Evolutionary conservation across 1,284 basidiomycete genomes (phyloP).

Genomic region (Ceratobasidium sp.): DNA sequence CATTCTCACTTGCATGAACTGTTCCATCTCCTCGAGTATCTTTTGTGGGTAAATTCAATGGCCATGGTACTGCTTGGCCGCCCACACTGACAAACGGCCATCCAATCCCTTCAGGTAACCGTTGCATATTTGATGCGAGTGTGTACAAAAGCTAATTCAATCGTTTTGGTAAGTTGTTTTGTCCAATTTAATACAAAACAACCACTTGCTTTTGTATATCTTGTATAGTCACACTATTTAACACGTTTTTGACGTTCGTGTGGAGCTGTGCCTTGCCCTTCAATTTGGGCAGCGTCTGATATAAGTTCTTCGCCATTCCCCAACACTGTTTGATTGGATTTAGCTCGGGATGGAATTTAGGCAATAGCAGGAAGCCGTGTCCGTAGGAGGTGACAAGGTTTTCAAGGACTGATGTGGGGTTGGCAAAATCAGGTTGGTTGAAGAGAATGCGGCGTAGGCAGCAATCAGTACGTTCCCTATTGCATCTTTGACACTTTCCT

Average conservation of each 20-base stretch:
- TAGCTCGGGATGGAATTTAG: slow-evolving; percentile 46
- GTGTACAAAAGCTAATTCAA: too few relatives aligned
- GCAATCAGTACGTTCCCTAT: slow-evolving; percentile 4
- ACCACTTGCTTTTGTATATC: slow-evolving; percentile 28
- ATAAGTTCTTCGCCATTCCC: slow-evolving; percentile 43
- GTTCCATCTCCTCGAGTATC: too few relatives aligned
- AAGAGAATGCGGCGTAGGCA: slow-evolving; percentile 39
- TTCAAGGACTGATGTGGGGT: slow-evolving; percentile 41
- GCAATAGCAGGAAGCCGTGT: slow-evolving; percentile 34
- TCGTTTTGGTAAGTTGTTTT: too few relatives aligned
- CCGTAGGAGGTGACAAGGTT: slow-evolving; percentile 11
- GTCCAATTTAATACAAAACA: too few relatives aligned
- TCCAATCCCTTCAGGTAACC: too few relatives aligned
- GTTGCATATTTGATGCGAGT: too few relatives aligned
- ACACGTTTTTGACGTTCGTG: slow-evolving; percentile 11
- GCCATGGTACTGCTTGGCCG: too few relatives aligned
- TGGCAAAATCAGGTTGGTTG: slow-evolving; percentile 41
- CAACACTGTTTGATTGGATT: slow-evolving; percentile 49
- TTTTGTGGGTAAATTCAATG: too few relatives aligned
- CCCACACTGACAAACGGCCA: too few relatives aligned
- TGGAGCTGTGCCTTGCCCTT: slow-evolving; percentile 3
- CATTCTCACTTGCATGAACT: too few relatives aligned
- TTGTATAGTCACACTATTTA: slow-evolving; percentile 13
- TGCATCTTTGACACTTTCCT: slow-evolving; percentile 41
- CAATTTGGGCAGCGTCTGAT: slow-evolving; percentile 23